These are phyloP conservation scores for Daldinia grandis DNA, from an alignment of 495 filamentous ascomycete genomes.

Conservation along the genomic window DNA sequence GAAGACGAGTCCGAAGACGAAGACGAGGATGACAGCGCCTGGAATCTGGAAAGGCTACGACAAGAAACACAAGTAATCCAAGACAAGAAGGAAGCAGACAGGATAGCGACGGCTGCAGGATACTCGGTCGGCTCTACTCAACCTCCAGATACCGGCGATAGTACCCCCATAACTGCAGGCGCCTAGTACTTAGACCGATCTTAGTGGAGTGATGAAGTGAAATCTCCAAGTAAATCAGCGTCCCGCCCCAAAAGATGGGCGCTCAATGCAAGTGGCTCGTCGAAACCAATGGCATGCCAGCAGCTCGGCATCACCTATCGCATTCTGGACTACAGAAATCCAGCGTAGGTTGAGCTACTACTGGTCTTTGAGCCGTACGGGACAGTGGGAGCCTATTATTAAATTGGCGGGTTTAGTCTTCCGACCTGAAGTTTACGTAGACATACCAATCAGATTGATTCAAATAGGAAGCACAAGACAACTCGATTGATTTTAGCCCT, in stretches of 20 bases:
- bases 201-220: not conserved
- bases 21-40: constrained; percentile 68
- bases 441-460: constrained; percentile 20
- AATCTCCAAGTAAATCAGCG: constrained; percentile 15
- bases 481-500: not conserved
- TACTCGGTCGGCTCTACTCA: constrained; percentile 27
- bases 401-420: constrained; percentile 20
- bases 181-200: constrained; percentile 10
- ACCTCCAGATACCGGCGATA: constrained; percentile 32
- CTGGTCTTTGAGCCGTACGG: constrained; percentile 14
- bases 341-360: constrained; percentile 21
- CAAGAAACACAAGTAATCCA: constrained; percentile 73
- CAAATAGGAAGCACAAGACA: not conserved
- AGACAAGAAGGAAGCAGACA: constrained; percentile 69
- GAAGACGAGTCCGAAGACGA: constrained; percentile 69
- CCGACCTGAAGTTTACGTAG: constrained; percentile 32
- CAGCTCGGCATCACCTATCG: constrained; percentile 12
- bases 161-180: constrained; percentile 24
- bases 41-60: constrained; percentile 80
- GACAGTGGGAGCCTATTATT: constrained; percentile 10
- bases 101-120: constrained; percentile 50
- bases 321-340: constrained; percentile 16
- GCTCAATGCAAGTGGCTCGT: constrained; percentile 39
- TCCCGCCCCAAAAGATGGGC: constrained; percentile 8
- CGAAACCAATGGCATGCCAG: constrained; percentile 22